phyloP scores from a whole-genome alignment of 2,329 filamentous ascomycete genomes.

The Emmonsiellopsis sp. region DNA sequence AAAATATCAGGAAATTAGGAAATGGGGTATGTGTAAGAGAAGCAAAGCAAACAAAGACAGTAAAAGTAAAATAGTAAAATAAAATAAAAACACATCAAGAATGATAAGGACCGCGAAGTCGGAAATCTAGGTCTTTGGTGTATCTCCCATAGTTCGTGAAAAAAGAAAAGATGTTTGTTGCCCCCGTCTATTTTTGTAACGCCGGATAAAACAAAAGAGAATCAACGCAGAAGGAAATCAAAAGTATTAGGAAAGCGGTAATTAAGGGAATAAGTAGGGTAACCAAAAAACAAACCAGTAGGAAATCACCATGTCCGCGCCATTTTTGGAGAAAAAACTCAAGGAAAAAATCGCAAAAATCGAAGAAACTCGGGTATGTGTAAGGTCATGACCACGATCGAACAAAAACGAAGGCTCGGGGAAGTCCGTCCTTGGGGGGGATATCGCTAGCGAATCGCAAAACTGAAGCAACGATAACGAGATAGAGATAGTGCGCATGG shows the following conservation, averaged over 20 bases:
- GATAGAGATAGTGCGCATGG: not conserved
- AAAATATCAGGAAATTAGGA: too few relatives aligned
- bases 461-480: not conserved
- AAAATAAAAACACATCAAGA: too few relatives aligned
- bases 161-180: not conserved
- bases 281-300: not conserved
- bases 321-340: too few relatives aligned
- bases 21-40: not conserved
- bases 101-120: constrained; percentile 6
- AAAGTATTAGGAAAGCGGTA: not conserved
- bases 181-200: constrained; percentile 5
- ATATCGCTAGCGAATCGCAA: not conserved
- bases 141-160: constrained; percentile 12
- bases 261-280: not conserved
- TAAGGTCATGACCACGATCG: not conserved
- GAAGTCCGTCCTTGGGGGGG: not conserved
- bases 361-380: too few relatives aligned
- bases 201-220: constrained; percentile 2
- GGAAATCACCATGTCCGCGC: not conserved
- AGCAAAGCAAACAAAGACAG: constrained; percentile 1
- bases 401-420: not conserved
- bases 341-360: too few relatives aligned
- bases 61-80: not conserved
- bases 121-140: constrained; percentile 15
- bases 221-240: not conserved